Conservation (phyloP, 2,329 filamentous ascomycete genomes). For the Microdochium trichocladiopsis region DNA sequence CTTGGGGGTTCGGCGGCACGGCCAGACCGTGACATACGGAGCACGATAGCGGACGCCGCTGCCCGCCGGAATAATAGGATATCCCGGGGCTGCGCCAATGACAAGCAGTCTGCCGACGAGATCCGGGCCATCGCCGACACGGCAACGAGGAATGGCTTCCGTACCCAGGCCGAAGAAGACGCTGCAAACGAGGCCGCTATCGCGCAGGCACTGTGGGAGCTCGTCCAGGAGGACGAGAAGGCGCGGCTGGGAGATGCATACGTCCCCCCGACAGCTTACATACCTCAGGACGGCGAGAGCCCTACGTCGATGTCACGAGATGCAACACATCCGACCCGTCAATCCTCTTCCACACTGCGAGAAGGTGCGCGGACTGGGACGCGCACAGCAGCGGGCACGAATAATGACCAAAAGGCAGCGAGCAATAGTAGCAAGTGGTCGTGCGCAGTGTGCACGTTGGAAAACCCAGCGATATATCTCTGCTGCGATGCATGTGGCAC, state of each 20-base stretch:
- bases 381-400: background rate
- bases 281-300: slow-evolving; percentile 37
- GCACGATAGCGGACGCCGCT: slow-evolving; percentile 64
- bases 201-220: slow-evolving; percentile 75
- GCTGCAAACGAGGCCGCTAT: slow-evolving; percentile 85
- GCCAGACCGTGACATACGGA: slow-evolving; percentile 61
- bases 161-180: slow-evolving; percentile 79
- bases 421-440: slow-evolving; percentile 33
- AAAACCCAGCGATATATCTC: slow-evolving; percentile 51
- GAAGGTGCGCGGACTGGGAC: background rate
- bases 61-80: slow-evolving; percentile 61
- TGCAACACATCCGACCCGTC: slow-evolving; percentile 7
- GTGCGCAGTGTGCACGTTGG: slow-evolving; percentile 54
- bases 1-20: slow-evolving; percentile 55
- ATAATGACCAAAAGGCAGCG: slow-evolving; percentile 13
- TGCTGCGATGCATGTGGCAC: slow-evolving; percentile 49
- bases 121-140: slow-evolving; percentile 57
- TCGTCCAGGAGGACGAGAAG: slow-evolving; percentile 73
- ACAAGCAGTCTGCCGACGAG: slow-evolving; percentile 57
- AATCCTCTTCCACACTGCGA: background rate
- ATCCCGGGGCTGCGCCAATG: slow-evolving; percentile 65
- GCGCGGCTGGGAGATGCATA: slow-evolving; percentile 47
- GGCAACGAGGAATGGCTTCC: slow-evolving; percentile 66
- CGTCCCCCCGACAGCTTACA: slow-evolving; percentile 38
- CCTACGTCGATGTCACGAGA: slow-evolving; percentile 13